Conservation (phyloP, 495 filamentous ascomycete species). For the Aspergillus avenaceus region DNA sequence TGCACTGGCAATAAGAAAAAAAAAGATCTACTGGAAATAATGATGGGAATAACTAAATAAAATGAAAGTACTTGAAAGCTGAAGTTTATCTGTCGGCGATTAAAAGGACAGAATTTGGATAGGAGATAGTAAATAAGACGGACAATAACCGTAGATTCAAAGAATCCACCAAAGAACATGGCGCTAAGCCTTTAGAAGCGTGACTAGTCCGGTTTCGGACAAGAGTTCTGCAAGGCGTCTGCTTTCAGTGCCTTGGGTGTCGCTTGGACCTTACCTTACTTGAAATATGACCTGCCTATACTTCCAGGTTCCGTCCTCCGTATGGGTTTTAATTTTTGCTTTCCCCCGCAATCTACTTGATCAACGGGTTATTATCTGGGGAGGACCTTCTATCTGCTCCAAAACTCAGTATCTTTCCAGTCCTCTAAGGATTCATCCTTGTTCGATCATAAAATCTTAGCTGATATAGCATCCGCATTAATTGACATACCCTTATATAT, state of each 20-base stretch:
- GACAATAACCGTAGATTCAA: no score
- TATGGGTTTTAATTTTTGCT: no score
- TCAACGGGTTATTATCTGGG: conserved; percentile 60
- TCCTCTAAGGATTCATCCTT: not conserved
- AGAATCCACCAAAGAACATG: conserved; percentile 46
- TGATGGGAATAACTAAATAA: no score
- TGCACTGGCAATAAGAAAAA: no score
- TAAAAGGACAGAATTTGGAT: no score
- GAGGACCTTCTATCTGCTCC: conserved; percentile 56
- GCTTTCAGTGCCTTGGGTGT: conserved; percentile 47
- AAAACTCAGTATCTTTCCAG: conserved; percentile 6
- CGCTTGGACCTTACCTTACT: conserved; percentile 62
- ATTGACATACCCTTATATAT: not conserved
- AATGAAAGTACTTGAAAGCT: no score
- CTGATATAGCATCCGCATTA: conserved; percentile 26
- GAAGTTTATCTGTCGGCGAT: no score
- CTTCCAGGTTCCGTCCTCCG: no score
- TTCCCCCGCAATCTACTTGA: conserved; percentile 46
- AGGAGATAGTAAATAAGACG: no score
- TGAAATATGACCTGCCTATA: no score
- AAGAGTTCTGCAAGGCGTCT: not conserved
- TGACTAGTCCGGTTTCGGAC: not conserved
- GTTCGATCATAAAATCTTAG: conserved; percentile 40
- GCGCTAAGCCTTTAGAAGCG: conserved; percentile 32
- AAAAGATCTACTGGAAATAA: no score